Base-by-base conservation (phyloP, 2,329 filamentous ascomycete genomes). In the Dothidotthia symphoricarpi region DNA sequence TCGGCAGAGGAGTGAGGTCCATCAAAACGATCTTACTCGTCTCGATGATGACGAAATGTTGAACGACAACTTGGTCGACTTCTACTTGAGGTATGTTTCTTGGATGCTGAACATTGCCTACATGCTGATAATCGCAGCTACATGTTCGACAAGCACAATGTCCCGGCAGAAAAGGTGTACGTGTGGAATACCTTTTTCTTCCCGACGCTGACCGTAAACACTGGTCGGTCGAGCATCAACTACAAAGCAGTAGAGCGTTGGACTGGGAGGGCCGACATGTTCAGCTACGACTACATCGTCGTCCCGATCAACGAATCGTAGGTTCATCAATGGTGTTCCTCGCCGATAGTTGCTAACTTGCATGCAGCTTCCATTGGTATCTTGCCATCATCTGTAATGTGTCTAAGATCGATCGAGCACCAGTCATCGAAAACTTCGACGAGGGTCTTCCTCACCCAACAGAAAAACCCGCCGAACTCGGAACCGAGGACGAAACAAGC, bases 131-230 rank as follows among this genome's bases (percentile, higher is more conserved):
- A 6, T 4, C 16, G 13, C 10, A 59, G 51, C 17, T 63, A 63
- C 30, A 44, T 63, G 2, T 61, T 55, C 28, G 34, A 61, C 71
- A 80, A 30, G 9, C 39, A 48, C 15, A 47, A 57, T 0, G 41
- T 66, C 3, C 53, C 82, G 3, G 70, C 81, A 0, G 72, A 80
- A 42, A 80, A 81, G 34, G 81, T 95, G 3, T 88, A 94, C 62
- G 86, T 95, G 52, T 91, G 95, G 72, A 97, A 90, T 62, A 93
- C 88, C 0, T 95, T 88, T 67, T 96, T 97, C 67, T 97, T 86
- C 59, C 81, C 84, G 14, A 84, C 83, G 31, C 75, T 97, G 29
- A 87, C 57, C 0, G 47, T 47, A 13, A 82, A 80, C 75, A 74
- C 40, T 73, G 79, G 24, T 9, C 49, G 52, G 71, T 68, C 51